Evolutionary conservation across 2,329 filamentous ascomycete species (phyloP).

Genomic region (Fusarium udum): DNA sequence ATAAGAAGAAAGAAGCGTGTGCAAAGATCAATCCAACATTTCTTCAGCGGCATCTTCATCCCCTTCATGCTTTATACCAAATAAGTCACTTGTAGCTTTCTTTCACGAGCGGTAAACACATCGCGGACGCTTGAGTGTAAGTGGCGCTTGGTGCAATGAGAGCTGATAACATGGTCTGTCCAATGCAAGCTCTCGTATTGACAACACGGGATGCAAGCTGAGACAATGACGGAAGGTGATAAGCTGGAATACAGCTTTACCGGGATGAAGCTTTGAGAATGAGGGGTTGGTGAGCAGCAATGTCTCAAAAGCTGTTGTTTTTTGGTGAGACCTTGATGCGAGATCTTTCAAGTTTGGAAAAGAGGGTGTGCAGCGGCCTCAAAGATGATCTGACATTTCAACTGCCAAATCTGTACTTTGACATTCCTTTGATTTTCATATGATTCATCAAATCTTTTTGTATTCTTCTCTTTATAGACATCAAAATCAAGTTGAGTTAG

Average conservation of each 20-base stretch:
- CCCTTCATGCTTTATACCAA: conserved; percentile 21
- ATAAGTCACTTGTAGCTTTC: background rate
- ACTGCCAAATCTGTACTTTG: rapidly evolving
- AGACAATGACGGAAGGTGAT: background rate
- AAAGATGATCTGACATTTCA: background rate
- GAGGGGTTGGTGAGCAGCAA: background rate
- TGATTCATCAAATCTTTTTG: background rate
- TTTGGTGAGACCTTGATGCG: background rate
- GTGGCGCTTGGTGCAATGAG: conserved; percentile 15
- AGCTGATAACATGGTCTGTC: background rate
- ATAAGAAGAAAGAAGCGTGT: background rate
- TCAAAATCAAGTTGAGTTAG: too few relatives aligned
- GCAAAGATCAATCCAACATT: background rate
- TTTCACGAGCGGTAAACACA: background rate
- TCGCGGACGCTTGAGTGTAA: background rate
- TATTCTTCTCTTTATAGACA: too few relatives aligned
- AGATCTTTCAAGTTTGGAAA: conserved; percentile 3
- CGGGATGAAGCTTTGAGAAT: background rate
- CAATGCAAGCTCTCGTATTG: background rate
- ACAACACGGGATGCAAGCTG: background rate
- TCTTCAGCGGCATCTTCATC: background rate
- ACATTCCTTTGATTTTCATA: background rate
- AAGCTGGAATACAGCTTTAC: background rate
- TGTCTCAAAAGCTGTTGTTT: conserved; percentile 11
- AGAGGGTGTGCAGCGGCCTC: background rate